Percentiles rank a stretch among this genome's conserved stretches.
Conservation (phyloP, 73 alveolate genomes). For the Paramecium biaurelia region DNA sequence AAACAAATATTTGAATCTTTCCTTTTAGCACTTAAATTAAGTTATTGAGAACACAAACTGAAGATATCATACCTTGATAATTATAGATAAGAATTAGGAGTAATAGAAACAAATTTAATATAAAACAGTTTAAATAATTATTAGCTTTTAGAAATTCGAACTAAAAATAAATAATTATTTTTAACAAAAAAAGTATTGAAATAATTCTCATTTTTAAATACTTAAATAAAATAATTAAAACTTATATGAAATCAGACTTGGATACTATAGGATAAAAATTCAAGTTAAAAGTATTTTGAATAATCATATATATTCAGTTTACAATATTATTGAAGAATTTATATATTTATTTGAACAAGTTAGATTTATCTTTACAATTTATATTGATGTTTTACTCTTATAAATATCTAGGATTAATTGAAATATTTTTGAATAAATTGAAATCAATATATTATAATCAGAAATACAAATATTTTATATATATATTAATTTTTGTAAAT, state of each 20-base stretch:
- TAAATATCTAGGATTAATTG: too few species aligned
- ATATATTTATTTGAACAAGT: too few species aligned
- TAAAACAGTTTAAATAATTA: background rate
- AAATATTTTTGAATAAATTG: background rate
- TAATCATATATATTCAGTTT: background rate
- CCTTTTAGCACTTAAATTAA: background rate
- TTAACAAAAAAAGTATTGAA: background rate
- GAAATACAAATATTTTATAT: background rate
- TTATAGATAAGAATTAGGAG: background rate
- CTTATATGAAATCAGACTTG: background rate
- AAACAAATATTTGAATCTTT: background rate
- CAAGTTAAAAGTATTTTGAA: too few species aligned
- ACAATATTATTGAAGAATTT: background rate
- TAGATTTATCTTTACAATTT: too few species aligned
- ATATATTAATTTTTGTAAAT: background rate
- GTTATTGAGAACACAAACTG: background rate
- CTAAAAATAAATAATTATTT: background rate
- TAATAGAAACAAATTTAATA: background rate
- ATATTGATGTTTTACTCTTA: background rate
- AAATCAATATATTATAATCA: background rate
- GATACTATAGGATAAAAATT: background rate
- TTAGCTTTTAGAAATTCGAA: background rate
- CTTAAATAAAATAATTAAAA: background rate
- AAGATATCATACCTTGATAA: background rate
- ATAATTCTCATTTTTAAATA: background rate